Evolutionary conservation across 1,284 basidiomycete species (phyloP), one percentile per base, ranked within the genome.

Genomic region (Clitocybe nebularis): DNA sequence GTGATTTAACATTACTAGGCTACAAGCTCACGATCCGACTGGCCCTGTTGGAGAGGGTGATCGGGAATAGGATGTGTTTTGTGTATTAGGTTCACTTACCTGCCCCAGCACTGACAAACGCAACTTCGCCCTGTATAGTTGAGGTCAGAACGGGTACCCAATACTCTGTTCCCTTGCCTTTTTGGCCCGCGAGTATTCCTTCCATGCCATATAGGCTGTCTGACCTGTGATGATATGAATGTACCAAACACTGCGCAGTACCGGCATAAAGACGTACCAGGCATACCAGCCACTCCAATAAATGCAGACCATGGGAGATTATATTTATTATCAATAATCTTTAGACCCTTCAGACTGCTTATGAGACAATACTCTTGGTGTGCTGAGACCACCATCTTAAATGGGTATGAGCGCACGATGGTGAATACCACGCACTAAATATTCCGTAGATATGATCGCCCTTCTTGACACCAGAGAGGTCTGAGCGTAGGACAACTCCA

Each of bases 41-140:
- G 64, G 60, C 2, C 63, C 49, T 44, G 29, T 9, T 20, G 28
- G 10, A 22, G 17, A 10, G 13, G n/a, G 9, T 8, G 16, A n/a
- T 21, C 35, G 20, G 17, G n/a, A n/a, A n/a, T n/a, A 5, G 14
- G 8, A 36, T 8, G 34, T 1, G 14, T n/a, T n/a, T n/a, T 38
- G 26, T 21, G 30, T 10, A 14, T 8, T 14, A 1, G 8, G 16
- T 5, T 19, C 7, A 11, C 21, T 16, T n/a, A 19, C 30, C 79
- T 14, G 74, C 79, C 1, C 75, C 80, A 5, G 75, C 72, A 1
- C 71, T 69, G 26, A 84, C 69, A 43, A 79, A 77, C 10, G 75
- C 71, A 0, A 66, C 72, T 36, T 81, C 77, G 0, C 79, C 78
- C 56, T 75, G n/a, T 4, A 3, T 23, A 17, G 17, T 13, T 11